These are phyloP conservation scores for Boletus vinaceobasis DNA, from an alignment of 768 basidiomycete genomes.

Conservation along the genomic window DNA sequence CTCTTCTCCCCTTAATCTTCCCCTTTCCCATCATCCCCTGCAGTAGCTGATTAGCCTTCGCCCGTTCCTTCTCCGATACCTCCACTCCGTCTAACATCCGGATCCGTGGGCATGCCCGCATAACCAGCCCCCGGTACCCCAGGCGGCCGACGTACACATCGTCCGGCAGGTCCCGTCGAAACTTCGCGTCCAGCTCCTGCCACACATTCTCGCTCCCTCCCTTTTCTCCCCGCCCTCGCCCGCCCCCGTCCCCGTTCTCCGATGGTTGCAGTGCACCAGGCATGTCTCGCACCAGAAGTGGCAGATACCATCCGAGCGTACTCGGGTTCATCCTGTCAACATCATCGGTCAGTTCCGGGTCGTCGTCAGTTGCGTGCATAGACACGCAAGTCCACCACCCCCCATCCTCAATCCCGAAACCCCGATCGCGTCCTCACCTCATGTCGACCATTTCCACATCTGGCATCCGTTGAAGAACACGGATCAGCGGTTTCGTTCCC, in stretches of 20 bases:
- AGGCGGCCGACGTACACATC: conserved; percentile 82
- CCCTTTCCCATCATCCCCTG: conserved; percentile 47
- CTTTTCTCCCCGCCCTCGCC: conserved; percentile 31
- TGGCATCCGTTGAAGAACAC: conserved; percentile 63
- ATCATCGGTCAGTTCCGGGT: conserved; percentile 27
- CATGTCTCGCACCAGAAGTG: conserved; percentile 69
- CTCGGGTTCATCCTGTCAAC: conserved; percentile 86
- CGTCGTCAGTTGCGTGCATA: conserved; percentile 8
- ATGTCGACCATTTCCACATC: conserved; percentile 90
- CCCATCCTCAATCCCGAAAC: conserved; percentile 5
- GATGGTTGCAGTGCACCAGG: conserved; percentile 67
- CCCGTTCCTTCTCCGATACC: conserved; percentile 79
- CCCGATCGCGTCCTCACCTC: conserved; percentile 50
- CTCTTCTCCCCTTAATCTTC: conserved; percentile 31
- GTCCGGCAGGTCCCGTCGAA: conserved; percentile 88
- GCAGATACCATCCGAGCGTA: conserved; percentile 94
- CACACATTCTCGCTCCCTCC: conserved; percentile 40
- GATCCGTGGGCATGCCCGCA: conserved; percentile 67
- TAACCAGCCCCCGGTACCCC: conserved; percentile 85
- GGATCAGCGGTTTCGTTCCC: conserved; percentile 70
- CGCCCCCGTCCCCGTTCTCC: conserved; percentile 31
- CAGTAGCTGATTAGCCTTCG: conserved; percentile 73
- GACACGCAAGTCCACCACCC: not conserved
- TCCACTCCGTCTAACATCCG: conserved; percentile 82
- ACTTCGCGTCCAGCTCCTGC: conserved; percentile 79